Base-by-base conservation (phyloP, 805 yeast species). In the Kurtzmaniella cleridarum region DNA sequence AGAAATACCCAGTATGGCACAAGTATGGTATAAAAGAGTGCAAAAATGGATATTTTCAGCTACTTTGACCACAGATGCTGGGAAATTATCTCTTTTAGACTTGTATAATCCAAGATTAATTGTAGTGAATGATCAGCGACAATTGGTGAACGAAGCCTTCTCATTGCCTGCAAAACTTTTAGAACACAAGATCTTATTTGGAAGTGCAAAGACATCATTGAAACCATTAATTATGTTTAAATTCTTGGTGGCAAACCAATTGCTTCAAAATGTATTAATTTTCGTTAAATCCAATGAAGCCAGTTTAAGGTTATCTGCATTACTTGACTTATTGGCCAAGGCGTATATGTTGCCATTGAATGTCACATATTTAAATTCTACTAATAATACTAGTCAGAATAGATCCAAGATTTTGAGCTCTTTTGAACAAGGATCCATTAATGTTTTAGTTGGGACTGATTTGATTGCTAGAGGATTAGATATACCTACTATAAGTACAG, bases 401-500 rank as follows among this genome's bases (percentile, higher is more conserved):
- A 75, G 93, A 33, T 62, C 69, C 35, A 74, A 75, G 47, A 64
- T 81, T 1, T 66, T 93, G 39, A 69, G 75, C 30, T 70, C 71
- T 5, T 90, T 93, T 53, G 67, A 76, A 11, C 51, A 56, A 2
- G 79, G 79, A 13, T 67, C 73, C 1, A 63, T 78, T 35, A 64
- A 71, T 32, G 54, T 88, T 28, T 67, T 76, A 57, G 81, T 75
- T 43, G 89, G 87, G 18, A 93, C 98, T 0, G 99, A 93, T 63
- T 70, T 93, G 50, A 84, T 93, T 59, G 85, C 97, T n/a, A 80
- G 99, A 63, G 99, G 99, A 66, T 76, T 93, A 36, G 96, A 91
- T 62, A 73, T 93, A 33, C 62, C 73, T 12, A 71, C 78, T 3
- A 76, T 93, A 35, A 71, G 77, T 32, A 76, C 78, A 45, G 96